These are phyloP conservation scores for Arabidopsis suecica DNA, from an alignment of 345 rosid genomes.

Conservation along the genomic window DNA sequence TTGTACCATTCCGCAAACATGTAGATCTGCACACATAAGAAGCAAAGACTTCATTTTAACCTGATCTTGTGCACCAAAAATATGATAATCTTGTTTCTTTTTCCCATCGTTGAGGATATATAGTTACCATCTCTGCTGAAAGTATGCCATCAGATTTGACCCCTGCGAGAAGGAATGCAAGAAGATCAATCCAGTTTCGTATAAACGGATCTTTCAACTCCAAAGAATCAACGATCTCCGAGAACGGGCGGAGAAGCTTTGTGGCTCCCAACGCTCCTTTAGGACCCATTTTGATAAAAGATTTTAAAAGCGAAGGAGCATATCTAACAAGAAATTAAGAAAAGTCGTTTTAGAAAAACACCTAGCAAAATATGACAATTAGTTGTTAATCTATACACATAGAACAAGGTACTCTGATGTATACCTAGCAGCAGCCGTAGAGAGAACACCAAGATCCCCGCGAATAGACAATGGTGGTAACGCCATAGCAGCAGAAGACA, in stretches of 20 bases:
- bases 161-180: conserved; percentile 96
- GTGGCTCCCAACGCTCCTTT: conserved; percentile 81
- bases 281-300: conserved; percentile 86
- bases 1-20: conserved; percentile 99
- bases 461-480: conserved; percentile 88
- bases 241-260: conserved; percentile 88
- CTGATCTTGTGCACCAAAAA: background rate
- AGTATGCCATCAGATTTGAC: conserved; percentile 97
- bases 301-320: conserved; percentile 83
- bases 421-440: conserved; percentile 80
- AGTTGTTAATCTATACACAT: background rate
- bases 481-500: conserved; percentile 91
- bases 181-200: conserved; percentile 91
- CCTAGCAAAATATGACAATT: background rate
- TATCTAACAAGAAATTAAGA: conserved; percentile 41
- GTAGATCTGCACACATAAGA: conserved; percentile 65
- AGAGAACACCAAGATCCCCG: conserved; percentile 84
- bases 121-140: conserved; percentile 98
- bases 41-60: background rate
- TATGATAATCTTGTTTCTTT: background rate
- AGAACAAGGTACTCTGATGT: background rate
- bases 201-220: conserved; percentile 80
- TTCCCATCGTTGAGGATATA: conserved; percentile 7
- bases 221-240: conserved; percentile 80
- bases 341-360: background rate